Evolutionary conservation across 108 stramenopile species (phyloP).

Genomic region (Ochromonas danica): DNA sequence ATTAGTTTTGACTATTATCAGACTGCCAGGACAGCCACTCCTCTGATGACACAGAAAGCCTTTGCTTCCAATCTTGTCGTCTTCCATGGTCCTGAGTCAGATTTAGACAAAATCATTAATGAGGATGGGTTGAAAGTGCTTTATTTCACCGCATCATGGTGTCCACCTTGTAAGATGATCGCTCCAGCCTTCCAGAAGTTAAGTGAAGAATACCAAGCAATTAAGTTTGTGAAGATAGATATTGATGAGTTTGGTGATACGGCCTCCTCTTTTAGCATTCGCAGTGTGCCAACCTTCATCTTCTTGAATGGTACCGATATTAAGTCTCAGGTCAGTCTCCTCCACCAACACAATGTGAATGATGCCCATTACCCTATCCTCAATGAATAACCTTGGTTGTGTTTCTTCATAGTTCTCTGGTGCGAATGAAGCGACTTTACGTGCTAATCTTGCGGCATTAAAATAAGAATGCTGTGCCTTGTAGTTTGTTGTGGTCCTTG

Average conservation of each 20-base stretch:
- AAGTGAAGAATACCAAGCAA: constrained; percentile 47
- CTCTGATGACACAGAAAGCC: no score
- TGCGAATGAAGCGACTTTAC: background rate
- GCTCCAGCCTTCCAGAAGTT: constrained; percentile 51
- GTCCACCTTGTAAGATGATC: constrained; percentile 55
- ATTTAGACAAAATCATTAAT: no score
- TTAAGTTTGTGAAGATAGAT: constrained; percentile 54
- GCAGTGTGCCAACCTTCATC: constrained; percentile 20
- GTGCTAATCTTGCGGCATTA: background rate
- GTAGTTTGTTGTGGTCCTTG: no score
- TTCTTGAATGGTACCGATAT: background rate
- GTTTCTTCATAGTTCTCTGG: background rate
- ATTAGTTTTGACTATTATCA: no score
- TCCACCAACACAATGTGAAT: no score
- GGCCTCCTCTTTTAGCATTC: background rate
- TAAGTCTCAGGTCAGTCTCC: background rate
- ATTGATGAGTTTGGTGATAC: constrained; percentile 37
- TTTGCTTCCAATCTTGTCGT: no score
- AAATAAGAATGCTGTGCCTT: background rate
- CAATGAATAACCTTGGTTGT: background rate
- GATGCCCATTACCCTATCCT: background rate
- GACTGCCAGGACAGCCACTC: no score
- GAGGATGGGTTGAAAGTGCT: no score
- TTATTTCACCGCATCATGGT: constrained; percentile 53
- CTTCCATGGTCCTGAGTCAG: no score